Evolutionary conservation across 1,284 basidiomycete species (phyloP).

Genomic region (Takashimella koratensis): DNA sequence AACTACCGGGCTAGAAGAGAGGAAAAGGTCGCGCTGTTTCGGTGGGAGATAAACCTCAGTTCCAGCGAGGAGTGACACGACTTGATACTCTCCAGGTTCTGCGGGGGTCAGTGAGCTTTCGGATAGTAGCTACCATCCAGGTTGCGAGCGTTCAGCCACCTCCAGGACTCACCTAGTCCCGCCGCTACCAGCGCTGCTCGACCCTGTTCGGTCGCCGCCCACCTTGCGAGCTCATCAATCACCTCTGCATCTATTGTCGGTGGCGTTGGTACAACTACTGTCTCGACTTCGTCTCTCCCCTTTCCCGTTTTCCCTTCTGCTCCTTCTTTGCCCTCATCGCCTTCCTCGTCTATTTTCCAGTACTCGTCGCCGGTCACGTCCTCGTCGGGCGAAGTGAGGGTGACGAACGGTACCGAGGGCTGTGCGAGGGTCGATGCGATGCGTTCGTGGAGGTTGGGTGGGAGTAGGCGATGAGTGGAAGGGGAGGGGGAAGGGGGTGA

Average conservation of each 20-base stretch:
- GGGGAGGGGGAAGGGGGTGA: no score
- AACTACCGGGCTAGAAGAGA: constrained; percentile 3
- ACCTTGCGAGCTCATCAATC: constrained; percentile 15
- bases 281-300: neutral
- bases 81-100: constrained; percentile 31
- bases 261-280: neutral
- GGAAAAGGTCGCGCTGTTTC: constrained; percentile 21
- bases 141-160: neutral
- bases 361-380: no score
- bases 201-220: constrained; percentile 9
- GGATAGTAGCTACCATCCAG: neutral
- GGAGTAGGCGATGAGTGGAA: no score
- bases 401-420: no score
- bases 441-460: no score
- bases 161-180: constrained; percentile 13
- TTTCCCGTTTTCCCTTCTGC: no score
- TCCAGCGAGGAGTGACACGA: constrained; percentile 36
- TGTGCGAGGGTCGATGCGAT: no score
- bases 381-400: no score
- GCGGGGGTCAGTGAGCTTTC: neutral
- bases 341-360: no score
- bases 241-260: constrained; percentile 19
- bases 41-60: constrained; percentile 38
- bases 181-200: constrained; percentile 2
- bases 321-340: no score